Conservation (phyloP, 768 basidiomycete species). For the Russula brevipes region DNA sequence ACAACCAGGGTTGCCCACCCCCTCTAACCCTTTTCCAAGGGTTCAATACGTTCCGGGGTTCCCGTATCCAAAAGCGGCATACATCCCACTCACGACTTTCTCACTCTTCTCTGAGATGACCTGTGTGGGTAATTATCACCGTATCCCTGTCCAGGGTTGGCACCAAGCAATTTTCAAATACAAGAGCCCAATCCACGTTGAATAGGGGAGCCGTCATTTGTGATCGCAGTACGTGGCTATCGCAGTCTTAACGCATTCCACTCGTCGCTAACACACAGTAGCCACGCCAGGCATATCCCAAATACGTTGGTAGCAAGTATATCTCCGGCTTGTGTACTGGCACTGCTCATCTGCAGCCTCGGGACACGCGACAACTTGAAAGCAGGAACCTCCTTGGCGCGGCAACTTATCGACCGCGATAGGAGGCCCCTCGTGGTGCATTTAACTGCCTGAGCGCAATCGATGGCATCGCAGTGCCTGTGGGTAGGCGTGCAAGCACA, state of each 20-base stretch:
- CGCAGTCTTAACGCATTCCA: not conserved
- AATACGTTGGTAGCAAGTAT: not conserved
- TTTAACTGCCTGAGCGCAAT: not conserved
- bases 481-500: not conserved
- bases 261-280: not conserved
- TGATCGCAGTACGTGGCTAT: not conserved
- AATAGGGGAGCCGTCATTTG: not conserved
- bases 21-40: not conserved
- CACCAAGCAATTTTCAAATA: not conserved
- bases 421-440: not conserved
- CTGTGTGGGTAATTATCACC: not conserved
- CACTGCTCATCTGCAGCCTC: not conserved
- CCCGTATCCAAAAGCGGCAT: not conserved
- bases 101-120: not conserved
- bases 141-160: not conserved
- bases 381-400: not conserved
- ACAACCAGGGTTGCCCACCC: not conserved
- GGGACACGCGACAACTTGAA: not conserved
- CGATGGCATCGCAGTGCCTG: not conserved
- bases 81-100: not conserved
- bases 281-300: not conserved
- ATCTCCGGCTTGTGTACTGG: not conserved
- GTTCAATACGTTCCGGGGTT: too few species aligned
- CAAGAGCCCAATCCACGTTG: not conserved
- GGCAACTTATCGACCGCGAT: not conserved